These are phyloP conservation scores for Metarhizium robertsii DNA, from an alignment of 2,329 filamentous ascomycete genomes.

Conservation along the genomic window DNA sequence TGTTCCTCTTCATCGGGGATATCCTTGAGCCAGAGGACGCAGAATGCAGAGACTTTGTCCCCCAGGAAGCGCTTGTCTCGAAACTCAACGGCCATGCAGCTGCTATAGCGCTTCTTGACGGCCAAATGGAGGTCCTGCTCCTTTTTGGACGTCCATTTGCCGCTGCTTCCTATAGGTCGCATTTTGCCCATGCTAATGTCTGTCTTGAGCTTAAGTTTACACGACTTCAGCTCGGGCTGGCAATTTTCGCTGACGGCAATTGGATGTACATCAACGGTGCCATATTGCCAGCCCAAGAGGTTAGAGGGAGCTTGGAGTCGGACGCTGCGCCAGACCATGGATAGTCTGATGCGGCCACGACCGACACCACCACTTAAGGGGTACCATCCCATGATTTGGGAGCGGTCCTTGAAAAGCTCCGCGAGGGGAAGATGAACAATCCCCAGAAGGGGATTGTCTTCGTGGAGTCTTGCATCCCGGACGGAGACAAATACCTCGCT, in stretches of 20 bases:
- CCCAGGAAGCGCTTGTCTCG: constrained; percentile 28
- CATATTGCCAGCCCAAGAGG: constrained; percentile 61
- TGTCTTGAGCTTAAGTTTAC: constrained; percentile 51
- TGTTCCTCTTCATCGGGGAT: constrained; percentile 57
- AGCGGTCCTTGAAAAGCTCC: constrained; percentile 51
- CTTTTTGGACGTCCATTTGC: constrained; percentile 45
- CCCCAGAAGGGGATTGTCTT: constrained; percentile 61
- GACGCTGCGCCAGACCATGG: constrained; percentile 64
- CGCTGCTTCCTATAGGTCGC: constrained; percentile 32
- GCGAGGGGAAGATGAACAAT: constrained; percentile 58
- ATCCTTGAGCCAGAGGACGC: constrained; percentile 61
- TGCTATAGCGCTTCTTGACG: constrained; percentile 49
- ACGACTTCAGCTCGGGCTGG: constrained; percentile 34
- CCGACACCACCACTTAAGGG: constrained; percentile 65
- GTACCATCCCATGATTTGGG: constrained; percentile 56
- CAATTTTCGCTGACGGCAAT: constrained; percentile 34
- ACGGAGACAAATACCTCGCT: constrained; percentile 61
- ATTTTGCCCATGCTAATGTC: constrained; percentile 50
- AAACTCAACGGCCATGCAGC: constrained; percentile 47
- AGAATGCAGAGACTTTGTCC: constrained; percentile 52
- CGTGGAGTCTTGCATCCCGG: constrained; percentile 57
- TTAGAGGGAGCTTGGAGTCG: constrained; percentile 50
- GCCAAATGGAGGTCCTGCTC: constrained; percentile 36
- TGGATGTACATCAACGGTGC: constrained; percentile 56
- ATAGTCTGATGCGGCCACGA: constrained; percentile 58